Evolutionary conservation across 1,284 basidiomycete species (phyloP), one percentile per base, ranked within the genome.

Genomic region (Gomphus bonarii): DNA sequence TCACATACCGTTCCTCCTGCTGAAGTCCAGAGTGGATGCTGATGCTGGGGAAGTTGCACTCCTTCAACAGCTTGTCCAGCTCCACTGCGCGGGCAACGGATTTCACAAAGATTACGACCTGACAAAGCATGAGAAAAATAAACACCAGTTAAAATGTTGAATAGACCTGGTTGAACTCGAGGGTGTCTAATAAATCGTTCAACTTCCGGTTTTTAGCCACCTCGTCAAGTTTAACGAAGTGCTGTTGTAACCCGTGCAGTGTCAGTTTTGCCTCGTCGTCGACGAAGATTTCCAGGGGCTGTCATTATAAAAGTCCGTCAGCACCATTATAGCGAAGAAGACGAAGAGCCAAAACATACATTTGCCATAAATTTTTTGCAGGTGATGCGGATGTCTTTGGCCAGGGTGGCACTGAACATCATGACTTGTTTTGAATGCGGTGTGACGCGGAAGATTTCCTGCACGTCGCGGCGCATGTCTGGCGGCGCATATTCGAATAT

Each of bases 361-460:
- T 93, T 97, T 58, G 93, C 91, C 97, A 99, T 99, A 72, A 99
- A 99, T 73, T 99, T 99, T 77, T 99, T 99, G 83, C 97, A 99
- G 0, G 95, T 98, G 7, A 87, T 82, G 58, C 97, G 83, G 61
- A 99, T 95, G 63, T 99, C 97, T 79, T 99, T 99, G 58, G 93
- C 85, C 61, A 99, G 76, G 0, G 97, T 99, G 49, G 97, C 97
- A 66, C 92, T 95, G 80, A 99, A 99, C 97, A 99, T 99, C 97
- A 99, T 99, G 63, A 99, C 97, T 80, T 99, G 97, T 79, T 99
- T 99, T 82, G 97, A 94, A 74, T 97, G 95, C 58, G 97, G 97
- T n/a, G 97, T 99, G 16, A 93, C 84, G 65, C 95, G 88, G 85
- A 99, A 99, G 67, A 99, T 98, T 76, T 99, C 97, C 82, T 99